These are phyloP conservation scores for Fusarium sarcochroum DNA, from an alignment of 2,329 filamentous ascomycete species.

Conservation along the genomic window DNA sequence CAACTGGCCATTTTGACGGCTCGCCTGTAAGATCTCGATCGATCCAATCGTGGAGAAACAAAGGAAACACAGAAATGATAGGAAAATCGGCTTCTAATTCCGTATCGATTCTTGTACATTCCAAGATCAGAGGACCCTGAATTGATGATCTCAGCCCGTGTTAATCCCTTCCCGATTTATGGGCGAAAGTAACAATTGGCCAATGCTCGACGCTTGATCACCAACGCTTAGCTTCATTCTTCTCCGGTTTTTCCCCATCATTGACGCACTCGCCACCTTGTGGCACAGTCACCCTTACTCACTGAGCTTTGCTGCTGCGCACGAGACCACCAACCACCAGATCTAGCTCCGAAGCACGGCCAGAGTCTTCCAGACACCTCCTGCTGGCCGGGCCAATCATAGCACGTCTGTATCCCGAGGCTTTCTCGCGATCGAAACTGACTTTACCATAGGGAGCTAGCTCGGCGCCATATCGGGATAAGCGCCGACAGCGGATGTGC, in stretches of 20 bases:
- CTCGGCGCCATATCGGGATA: constrained; percentile 9
- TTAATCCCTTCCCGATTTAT: constrained; percentile 44
- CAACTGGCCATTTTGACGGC: constrained; percentile 21
- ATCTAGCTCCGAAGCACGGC: constrained; percentile 14
- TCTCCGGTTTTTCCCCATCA: constrained; percentile 43
- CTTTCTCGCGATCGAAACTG: constrained; percentile 48
- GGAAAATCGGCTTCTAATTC: constrained; percentile 5
- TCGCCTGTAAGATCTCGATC: constrained; percentile 40
- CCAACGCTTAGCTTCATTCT: constrained; percentile 32
- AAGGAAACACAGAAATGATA: constrained; percentile 1
- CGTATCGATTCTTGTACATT: constrained; percentile 37
- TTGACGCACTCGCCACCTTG: constrained; percentile 48
- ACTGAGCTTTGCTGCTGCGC: constrained; percentile 3
- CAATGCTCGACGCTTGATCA: constrained; percentile 37
- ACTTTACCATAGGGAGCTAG: constrained; percentile 34
- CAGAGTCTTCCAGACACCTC: constrained; percentile 23
- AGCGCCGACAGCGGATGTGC: constrained; percentile 33
- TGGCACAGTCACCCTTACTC: constrained; percentile 36
- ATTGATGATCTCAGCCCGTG: constrained; percentile 19
- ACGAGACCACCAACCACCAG: constrained; percentile 31
- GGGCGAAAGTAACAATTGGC: constrained; percentile 18
- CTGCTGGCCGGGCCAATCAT: constrained; percentile 48
- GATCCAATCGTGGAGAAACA: constrained; percentile 22
- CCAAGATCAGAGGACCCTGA: constrained; percentile 34
- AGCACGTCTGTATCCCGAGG: constrained; percentile 42